phyloP scores from a whole-genome alignment of 805 yeast genomes.

The Myxozyma nipponensis region DNA sequence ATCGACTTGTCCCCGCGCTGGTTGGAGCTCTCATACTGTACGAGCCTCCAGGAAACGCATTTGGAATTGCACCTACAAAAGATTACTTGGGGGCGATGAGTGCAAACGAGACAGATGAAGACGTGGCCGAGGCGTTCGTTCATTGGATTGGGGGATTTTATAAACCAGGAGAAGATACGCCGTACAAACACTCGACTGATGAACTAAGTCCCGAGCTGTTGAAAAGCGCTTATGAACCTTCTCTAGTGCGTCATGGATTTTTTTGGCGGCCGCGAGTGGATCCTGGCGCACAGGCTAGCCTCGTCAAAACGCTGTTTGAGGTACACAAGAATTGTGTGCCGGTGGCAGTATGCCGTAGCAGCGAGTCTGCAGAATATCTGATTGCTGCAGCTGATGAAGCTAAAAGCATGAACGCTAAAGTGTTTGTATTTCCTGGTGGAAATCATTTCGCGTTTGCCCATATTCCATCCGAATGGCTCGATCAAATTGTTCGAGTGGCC shows the following conservation, averaged over 20 bases:
- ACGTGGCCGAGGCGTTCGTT: conserved; percentile 1
- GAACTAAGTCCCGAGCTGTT: background rate
- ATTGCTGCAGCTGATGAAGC: conserved; percentile 7
- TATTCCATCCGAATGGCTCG: conserved; percentile 54
- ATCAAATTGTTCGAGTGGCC: too few relatives aligned
- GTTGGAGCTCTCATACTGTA: conserved; percentile 1
- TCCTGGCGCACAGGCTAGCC: conserved; percentile 1
- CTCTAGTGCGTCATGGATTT: conserved; percentile 6
- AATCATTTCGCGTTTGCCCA: conserved; percentile 46
- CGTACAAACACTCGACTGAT: background rate
- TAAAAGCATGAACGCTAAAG: background rate
- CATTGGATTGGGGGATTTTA: conserved; percentile 10
- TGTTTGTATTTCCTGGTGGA: background rate
- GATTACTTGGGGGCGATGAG: conserved; percentile 5
- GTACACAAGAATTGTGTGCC: too few relatives aligned
- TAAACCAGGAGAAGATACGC: conserved; percentile 2
- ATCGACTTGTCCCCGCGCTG: background rate
- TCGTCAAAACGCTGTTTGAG: too few relatives aligned
- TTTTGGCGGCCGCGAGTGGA: background rate
- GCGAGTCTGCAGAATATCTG: conserved; percentile 6
- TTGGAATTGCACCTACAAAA: conserved; percentile 3
- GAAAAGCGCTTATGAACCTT: background rate
- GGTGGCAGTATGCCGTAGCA: conserved; percentile 8
- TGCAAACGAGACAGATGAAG: background rate
- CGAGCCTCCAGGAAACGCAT: conserved; percentile 14